Base-by-base conservation (phyloP, 2,329 filamentous ascomycete species). In the Fusarium sp. region DNA sequence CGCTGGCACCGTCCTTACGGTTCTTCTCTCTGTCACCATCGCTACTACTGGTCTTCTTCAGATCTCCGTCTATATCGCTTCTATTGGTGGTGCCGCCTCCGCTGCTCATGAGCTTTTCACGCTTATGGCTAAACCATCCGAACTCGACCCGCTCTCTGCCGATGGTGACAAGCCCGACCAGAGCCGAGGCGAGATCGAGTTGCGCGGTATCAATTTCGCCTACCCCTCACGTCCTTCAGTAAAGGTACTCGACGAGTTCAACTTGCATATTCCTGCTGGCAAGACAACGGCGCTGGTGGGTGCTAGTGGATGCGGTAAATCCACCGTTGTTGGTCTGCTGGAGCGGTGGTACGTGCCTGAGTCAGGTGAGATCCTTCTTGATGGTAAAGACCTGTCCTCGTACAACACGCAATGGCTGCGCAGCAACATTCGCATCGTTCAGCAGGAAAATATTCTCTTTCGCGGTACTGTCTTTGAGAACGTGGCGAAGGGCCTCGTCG, bases 261-360 rank as follows among this genome's bases (percentile, higher is more conserved):
- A 82, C 64, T 76, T 90, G 8, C 79, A 73, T 2, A 84, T 91
- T 50, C 80, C 83, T 45, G 82, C 84, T 12, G 87, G 88, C 9
- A 88, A 89, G 69, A 83, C 87, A 2, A 91, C 89, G 0, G 90
- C 90, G 4, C 88, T 92, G 12, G 89, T 92, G 4, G 23, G 23
- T 5, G 23, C 23, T 23, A 23, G 23, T 23, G 44, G 44, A 4
- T 30, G 16, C 11, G 28, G 44, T 6, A 46, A 46, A 26, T 18
- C 16, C 28, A 46, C 28, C 2, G 31, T 46, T 10, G 13, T 46
- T 18, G 44, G 44, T n/a, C 44, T 46, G 10, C 28, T 46, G 2
- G 44, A 46, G 16, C 28, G 44, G 15, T 46, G 26, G 26, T 46
- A 46, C 7, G 18, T 13, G 11, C 44, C 30, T 6, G 12, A 28